phyloP scores from a whole-genome alignment of 441 rosid genomes.

The Heliophila coronopifolia region DNA sequence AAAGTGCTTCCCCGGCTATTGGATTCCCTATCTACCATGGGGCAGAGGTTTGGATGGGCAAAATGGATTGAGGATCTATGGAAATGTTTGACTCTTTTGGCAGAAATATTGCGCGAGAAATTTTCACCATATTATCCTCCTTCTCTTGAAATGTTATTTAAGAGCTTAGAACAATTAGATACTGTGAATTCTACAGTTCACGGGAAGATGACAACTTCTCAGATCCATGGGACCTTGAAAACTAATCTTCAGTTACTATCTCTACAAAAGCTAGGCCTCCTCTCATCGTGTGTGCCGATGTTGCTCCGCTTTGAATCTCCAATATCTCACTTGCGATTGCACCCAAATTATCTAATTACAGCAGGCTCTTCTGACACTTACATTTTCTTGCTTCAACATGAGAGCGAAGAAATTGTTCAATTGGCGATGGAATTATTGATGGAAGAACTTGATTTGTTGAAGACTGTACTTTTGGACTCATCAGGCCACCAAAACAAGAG shows the following conservation, averaged over 20 bases:
- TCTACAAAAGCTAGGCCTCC: constrained; percentile 80
- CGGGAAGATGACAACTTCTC: constrained; percentile 67
- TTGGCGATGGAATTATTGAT: constrained; percentile 51
- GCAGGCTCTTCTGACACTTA: constrained; percentile 91
- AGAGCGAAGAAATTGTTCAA: constrained; percentile 72
- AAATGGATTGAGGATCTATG: constrained; percentile 83
- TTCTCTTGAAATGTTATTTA: constrained; percentile 68
- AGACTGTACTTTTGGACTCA: constrained; percentile 46
- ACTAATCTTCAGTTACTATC: constrained; percentile 92
- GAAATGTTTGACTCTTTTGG: constrained; percentile 94
- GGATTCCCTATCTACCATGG: constrained; percentile 70
- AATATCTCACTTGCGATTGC: constrained; percentile 74
- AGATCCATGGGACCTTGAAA: constrained; percentile 85
- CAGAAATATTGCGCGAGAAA: constrained; percentile 82
- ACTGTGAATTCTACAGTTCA: constrained; percentile 30
- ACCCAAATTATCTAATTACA: constrained; percentile 80
- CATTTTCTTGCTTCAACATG: constrained; percentile 90
- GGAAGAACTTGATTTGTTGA: constrained; percentile 65
- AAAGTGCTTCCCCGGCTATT: constrained; percentile 80
- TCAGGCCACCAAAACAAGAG: constrained; percentile 36
- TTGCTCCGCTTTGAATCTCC: constrained; percentile 64
- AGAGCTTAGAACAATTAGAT: constrained; percentile 54
- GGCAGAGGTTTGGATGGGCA: constrained; percentile 89
- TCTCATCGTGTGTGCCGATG: constrained; percentile 61
- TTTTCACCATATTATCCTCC: constrained; percentile 65